Conservation (phyloP, 345 rosid genomes). For the Cardiospermum halicacabum region DNA sequence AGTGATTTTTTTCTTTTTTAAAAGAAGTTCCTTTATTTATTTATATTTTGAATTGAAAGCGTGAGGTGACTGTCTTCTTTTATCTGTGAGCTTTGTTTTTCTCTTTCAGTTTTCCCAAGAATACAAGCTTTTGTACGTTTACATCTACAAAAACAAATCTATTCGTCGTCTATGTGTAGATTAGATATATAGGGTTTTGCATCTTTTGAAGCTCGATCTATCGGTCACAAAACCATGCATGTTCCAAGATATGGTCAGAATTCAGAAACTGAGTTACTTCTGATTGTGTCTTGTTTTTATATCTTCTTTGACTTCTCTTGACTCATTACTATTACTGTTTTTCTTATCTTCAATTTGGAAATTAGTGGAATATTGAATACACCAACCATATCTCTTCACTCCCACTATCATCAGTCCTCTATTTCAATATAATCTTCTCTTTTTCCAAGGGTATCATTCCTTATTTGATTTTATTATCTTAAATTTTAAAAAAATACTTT, state of each 20-base stretch:
- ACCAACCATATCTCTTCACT: background rate
- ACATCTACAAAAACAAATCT: too few relatives aligned
- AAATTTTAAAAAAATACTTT: background rate
- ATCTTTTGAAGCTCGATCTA: background rate
- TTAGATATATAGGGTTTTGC: background rate
- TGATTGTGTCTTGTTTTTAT: background rate
- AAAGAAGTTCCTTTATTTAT: conserved; percentile 8
- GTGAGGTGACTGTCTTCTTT: conserved; percentile 8
- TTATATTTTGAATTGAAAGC: background rate
- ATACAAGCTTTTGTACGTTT: background rate
- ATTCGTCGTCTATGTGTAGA: too few relatives aligned
- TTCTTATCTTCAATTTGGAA: background rate
- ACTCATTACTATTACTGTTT: background rate
- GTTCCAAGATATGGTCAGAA: background rate
- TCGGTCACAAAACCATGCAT: background rate
- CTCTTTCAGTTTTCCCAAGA: background rate
- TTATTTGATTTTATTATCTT: background rate
- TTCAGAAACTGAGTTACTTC: background rate
- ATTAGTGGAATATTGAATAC: background rate
- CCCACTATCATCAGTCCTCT: background rate
- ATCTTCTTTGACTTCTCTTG: background rate
- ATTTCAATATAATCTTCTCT: background rate
- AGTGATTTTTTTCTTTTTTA: background rate
- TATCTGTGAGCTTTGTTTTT: background rate
- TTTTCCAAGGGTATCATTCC: conserved; percentile 2